A percentile compares a stretch with the other conserved stretches of the same genome.
Conservation (phyloP, 352 stramenopile genomes). For the Phytophthora citrophthora region DNA sequence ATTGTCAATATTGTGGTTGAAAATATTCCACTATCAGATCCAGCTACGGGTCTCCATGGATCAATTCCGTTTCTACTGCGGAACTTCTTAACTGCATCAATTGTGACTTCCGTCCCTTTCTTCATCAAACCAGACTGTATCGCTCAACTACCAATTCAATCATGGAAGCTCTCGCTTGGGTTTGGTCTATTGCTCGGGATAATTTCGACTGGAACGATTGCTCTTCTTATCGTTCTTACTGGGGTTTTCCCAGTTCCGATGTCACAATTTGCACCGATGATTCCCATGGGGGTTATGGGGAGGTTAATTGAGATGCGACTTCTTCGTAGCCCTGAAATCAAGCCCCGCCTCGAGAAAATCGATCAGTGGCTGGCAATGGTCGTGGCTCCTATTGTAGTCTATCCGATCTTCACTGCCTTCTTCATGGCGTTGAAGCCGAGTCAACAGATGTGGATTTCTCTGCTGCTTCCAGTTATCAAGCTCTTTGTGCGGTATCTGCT, state of each 20-base stretch:
- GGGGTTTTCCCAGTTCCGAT: constrained; percentile 45
- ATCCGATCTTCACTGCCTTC: constrained; percentile 33
- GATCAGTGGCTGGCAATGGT: constrained; percentile 19
- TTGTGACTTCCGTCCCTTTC: constrained; percentile 1
- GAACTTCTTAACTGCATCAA: constrained; percentile 15
- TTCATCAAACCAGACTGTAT: constrained; percentile 27
- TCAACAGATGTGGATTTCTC: constrained; percentile 33
- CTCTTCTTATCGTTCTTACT: constrained; percentile 11
- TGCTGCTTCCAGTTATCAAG: constrained; percentile 42
- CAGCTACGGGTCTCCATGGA: constrained; percentile 2
- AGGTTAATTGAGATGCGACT: constrained; percentile 1
- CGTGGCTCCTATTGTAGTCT: constrained; percentile 34
- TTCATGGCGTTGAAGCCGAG: constrained; percentile 32
- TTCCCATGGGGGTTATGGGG: constrained; percentile 14
- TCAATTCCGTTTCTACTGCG: constrained; percentile 31
- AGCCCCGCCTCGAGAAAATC: constrained; percentile 4
- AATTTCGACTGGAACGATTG: constrained; percentile 19
- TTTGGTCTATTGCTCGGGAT: constrained; percentile 15
- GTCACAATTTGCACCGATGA: constrained; percentile 18
- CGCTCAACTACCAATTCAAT: constrained; percentile 16
- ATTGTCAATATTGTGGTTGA: constrained; percentile 30
- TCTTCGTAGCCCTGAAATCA: constrained; percentile 5
- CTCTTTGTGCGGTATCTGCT: constrained; percentile 22
- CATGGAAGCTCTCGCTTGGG: constrained; percentile 13
- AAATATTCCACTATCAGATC: constrained; percentile 26